Evolutionary conservation across 2,329 filamentous ascomycete species (phyloP), one percentile per base, ranked within the genome.

Genomic region (Phaeosphaeriaceae sp.): DNA sequence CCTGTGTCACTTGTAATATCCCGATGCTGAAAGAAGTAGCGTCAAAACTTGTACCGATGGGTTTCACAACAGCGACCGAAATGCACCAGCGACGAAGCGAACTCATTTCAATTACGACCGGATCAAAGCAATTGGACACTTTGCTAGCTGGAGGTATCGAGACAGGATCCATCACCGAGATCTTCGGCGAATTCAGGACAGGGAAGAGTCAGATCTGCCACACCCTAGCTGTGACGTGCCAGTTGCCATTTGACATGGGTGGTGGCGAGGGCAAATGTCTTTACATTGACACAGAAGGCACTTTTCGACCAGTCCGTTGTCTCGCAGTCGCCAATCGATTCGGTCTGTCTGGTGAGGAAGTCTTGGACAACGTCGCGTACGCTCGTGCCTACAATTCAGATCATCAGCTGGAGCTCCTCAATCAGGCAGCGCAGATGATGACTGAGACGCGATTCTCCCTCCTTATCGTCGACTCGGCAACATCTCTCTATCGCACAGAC

Each of bases 201-300:
- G 96, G 95, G 78, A 99, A 99, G 81, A 97, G 93, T 82, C 95
- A 99, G 79, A 94, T 99, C 57, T 99, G 95, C 71, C 96, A 99
- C 77, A 99, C 95, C 0, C 84, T 99, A n/a, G 95, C 96, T 0
- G 95, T 99, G 27, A 99, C 95, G 48, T 99, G 96, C 75, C 95
- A 99, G 78, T 79, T 99, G 45, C 95, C 95, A 1, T 98, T 99
- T 75, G 95, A 99, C 74, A 98, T 98, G 94, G 96, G 95, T 53
- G 95, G 95, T 55, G 95, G 96, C 27, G 95, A 99, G 80, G 95
- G 95, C 48, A 99, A 99, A 76, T 99, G 96, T 73, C 84, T 99
- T 50, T 99, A 99, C 73, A 99, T 99, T 66, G 95, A 99, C 71
- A 99, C 95, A 0, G 95, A 99, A 78, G 96, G 95, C 60, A 99